Conservation (phyloP, 164 flowering plant genomes). For the grape (Vitis vinifera) region ASM3070453v1 NC_081812.1:21388501-21389000, state of each 20-base stretch:
- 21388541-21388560: slow-evolving; percentile 89
- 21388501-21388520: slow-evolving; percentile 55
- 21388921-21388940: too few species aligned
- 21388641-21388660: slow-evolving; percentile 92
- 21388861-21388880: too few species aligned
- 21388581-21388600: slow-evolving; percentile 95
- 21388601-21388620: slow-evolving; percentile 77
- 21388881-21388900: too few species aligned
- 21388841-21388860: too few species aligned
- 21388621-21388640: slow-evolving; percentile 91
- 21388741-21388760: slow-evolving; percentile 95
- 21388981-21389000: too few species aligned
- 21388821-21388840: not conserved
- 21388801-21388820: slow-evolving; percentile 71
- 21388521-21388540: slow-evolving; percentile 69
- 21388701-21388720: slow-evolving; percentile 68
- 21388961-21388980: not conserved
- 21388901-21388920: too few species aligned
- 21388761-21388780: slow-evolving; percentile 98
- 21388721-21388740: slow-evolving; percentile 96
- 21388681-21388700: slow-evolving; percentile 67
- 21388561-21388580: slow-evolving; percentile 93
- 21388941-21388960: not conserved
- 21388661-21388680: slow-evolving; percentile 89
- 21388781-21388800: slow-evolving; percentile 89